Evolutionary conservation across 2,329 filamentous ascomycete genomes (phyloP).

Genomic region (Ophiostoma triangulosporum): DNA sequence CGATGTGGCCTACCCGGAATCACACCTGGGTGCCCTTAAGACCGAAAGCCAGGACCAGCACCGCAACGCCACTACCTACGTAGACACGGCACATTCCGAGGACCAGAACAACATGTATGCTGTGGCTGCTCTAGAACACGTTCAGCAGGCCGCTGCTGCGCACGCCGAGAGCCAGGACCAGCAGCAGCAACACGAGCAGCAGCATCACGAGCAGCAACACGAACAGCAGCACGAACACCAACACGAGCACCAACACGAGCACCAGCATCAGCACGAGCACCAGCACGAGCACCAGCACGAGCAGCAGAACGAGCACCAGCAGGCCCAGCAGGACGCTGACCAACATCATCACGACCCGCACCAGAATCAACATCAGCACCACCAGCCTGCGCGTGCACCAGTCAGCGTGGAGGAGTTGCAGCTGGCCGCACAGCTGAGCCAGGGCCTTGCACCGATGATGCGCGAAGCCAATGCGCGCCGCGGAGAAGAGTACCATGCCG

Average conservation of each 20-base stretch:
- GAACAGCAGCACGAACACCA: conserved; percentile 18
- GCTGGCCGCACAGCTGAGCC: conserved; percentile 43
- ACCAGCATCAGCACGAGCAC: conserved; percentile 11
- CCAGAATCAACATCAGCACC: conserved; percentile 15
- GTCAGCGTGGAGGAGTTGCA: conserved; percentile 43
- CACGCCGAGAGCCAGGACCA: not conserved
- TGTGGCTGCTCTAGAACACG: conserved; percentile 2
- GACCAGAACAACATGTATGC: conserved; percentile 5
- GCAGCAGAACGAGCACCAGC: conserved; percentile 23
- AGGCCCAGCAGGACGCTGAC: conserved; percentile 17
- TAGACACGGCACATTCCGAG: not conserved
- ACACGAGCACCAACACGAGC: conserved; percentile 25
- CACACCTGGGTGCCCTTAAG: conserved; percentile 13
- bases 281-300: conserved; percentile 20
- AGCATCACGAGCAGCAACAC: conserved; percentile 25
- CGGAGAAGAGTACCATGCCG: conserved; percentile 13
- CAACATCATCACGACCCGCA: conserved; percentile 27
- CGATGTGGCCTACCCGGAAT: conserved; percentile 12
- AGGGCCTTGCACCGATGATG: conserved; percentile 39
- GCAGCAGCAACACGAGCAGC: conserved; percentile 13
- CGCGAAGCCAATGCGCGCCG: conserved; percentile 29
- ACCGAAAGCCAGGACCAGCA: conserved; percentile 6
- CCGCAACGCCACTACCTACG: not conserved
- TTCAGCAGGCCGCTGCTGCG: conserved; percentile 7
- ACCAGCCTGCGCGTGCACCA: conserved; percentile 19